These are phyloP conservation scores for Mucor racemosus DNA, from an alignment of 371 early-diverging fungal species.

Conservation along the genomic window DNA sequence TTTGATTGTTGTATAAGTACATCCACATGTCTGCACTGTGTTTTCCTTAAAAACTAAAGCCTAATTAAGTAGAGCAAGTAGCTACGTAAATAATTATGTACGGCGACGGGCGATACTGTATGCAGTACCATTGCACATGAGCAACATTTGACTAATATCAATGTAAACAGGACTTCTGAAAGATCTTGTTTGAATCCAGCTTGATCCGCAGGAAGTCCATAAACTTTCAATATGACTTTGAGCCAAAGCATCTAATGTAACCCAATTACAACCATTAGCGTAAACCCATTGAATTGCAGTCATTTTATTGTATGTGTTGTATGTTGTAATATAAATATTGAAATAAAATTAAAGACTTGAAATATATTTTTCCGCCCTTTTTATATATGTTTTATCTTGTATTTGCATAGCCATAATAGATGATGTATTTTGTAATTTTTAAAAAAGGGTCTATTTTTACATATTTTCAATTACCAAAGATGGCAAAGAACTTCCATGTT, in stretches of 20 bases:
- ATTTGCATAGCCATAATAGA: background rate
- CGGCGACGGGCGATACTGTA: slow-evolving; percentile 21
- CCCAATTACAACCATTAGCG: slow-evolving; percentile 26
- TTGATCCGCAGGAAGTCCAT: slow-evolving; percentile 24
- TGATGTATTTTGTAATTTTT: background rate
- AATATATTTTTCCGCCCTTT: background rate
- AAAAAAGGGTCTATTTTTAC: background rate
- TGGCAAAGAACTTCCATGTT: background rate
- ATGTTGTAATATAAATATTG: background rate
- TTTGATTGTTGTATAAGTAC: too few relatives aligned
- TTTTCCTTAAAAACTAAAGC: too few relatives aligned
- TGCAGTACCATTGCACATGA: slow-evolving; percentile 15
- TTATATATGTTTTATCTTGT: background rate
- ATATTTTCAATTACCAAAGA: background rate
- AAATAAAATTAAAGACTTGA: background rate
- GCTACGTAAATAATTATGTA: slow-evolving; percentile 6
- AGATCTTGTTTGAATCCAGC: slow-evolving; percentile 17
- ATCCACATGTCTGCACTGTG: too few relatives aligned
- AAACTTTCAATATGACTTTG: slow-evolving; percentile 25
- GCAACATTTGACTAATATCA: slow-evolving; percentile 22
- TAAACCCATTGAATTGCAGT: slow-evolving; percentile 25
- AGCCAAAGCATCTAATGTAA: slow-evolving; percentile 17
- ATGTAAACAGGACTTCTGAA: slow-evolving; percentile 21
- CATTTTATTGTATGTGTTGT: slow-evolving; percentile 10
- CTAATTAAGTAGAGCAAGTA: too few relatives aligned